Evolutionary conservation across 352 stramenopile species (phyloP).

Genomic region (Phytophthora litchii): DNA sequence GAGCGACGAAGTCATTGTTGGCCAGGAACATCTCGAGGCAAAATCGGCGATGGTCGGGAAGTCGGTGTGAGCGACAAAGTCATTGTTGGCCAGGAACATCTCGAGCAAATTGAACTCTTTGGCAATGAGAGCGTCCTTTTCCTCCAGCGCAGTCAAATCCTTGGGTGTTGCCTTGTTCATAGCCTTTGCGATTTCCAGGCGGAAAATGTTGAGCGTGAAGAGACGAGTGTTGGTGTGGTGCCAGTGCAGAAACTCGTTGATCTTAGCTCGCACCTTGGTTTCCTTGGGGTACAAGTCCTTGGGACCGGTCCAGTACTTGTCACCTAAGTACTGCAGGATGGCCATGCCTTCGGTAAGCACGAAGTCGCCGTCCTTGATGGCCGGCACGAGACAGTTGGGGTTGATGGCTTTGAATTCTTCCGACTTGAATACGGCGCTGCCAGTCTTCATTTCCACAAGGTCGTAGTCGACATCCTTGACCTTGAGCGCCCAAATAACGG

Average conservation of each 20-base stretch:
- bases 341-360: conserved; percentile 60
- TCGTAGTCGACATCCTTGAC: conserved; percentile 51
- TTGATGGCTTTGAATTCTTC: conserved; percentile 60
- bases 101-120: conserved; percentile 48
- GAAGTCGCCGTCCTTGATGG: conserved; percentile 65
- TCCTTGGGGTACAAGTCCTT: conserved; percentile 57
- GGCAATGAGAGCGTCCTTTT: conserved; percentile 43
- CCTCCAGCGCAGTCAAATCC: conserved; percentile 39
- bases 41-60: conserved; percentile 68
- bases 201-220: conserved; percentile 56
- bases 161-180: conserved; percentile 41
- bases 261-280: conserved; percentile 50
- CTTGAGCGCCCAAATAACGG: conserved; percentile 52
- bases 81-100: conserved; percentile 45
- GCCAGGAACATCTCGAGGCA: conserved; percentile 57
- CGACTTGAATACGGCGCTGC: conserved; percentile 45
- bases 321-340: conserved; percentile 59
- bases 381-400: conserved; percentile 55
- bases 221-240: conserved; percentile 64
- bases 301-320: conserved; percentile 60
- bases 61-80: conserved; percentile 55
- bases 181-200: conserved; percentile 38
- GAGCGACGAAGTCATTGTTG: conserved; percentile 49
- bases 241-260: conserved; percentile 76
- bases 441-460: conserved; percentile 40